Percentiles rank a stretch among this genome's conserved stretches.
phyloP scores from a whole-genome alignment of 192 early-diverging fungal species.

The Glomus cerebriforme region DNA sequence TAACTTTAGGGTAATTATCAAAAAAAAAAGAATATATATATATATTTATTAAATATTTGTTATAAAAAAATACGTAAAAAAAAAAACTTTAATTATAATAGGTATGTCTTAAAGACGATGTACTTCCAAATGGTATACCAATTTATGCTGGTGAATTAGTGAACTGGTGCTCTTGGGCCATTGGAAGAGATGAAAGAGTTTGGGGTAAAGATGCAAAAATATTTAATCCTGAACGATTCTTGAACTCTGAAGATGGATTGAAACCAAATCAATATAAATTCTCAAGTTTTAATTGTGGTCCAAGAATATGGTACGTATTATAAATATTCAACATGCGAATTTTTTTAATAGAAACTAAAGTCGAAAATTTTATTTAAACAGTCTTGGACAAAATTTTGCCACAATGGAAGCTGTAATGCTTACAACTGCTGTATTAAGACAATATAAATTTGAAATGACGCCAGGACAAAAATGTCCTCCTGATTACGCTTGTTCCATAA shows the following conservation, averaged over 20 bases:
- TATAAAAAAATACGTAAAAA: not conserved
- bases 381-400: slow-evolving; percentile 44
- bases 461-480: slow-evolving; percentile 25
- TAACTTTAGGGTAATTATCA: slow-evolving; percentile 46
- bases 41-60: not conserved
- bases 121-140: slow-evolving; percentile 60
- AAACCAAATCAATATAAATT: slow-evolving; percentile 49
- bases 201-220: slow-evolving; percentile 68
- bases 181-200: slow-evolving; percentile 52
- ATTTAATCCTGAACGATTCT: slow-evolving; percentile 70
- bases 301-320: slow-evolving; percentile 41
- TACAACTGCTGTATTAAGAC: slow-evolving; percentile 35
- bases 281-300: slow-evolving; percentile 61
- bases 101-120: slow-evolving; percentile 53
- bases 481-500: slow-evolving; percentile 36
- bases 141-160: slow-evolving; percentile 55
- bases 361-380: not conserved
- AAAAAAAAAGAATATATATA: no score
- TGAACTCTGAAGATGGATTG: slow-evolving; percentile 39
- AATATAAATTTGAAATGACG: slow-evolving; percentile 42
- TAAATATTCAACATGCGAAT: not conserved
- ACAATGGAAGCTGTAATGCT: slow-evolving; percentile 41
- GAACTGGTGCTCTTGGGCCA: slow-evolving; percentile 51
- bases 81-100: not conserved
- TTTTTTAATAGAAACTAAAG: not conserved